Conservation (phyloP, 2,329 filamentous ascomycete genomes). For the Fusarium sp. region DNA sequence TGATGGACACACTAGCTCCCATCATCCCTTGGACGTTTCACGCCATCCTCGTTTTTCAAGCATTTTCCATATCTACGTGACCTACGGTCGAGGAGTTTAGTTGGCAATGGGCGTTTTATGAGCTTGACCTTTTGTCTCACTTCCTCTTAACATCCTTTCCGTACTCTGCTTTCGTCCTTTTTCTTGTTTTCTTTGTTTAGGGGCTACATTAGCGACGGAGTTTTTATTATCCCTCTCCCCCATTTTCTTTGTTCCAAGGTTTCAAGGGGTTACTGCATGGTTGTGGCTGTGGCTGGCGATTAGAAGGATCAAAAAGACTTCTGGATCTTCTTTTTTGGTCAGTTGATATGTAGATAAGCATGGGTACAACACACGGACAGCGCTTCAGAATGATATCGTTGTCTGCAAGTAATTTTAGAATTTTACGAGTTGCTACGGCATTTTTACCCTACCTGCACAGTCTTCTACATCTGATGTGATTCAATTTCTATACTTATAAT, state of each 20-base stretch:
- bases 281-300: slow-evolving; percentile 24
- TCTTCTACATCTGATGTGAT: background rate
- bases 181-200: slow-evolving; percentile 10
- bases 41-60: background rate
- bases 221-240: slow-evolving; percentile 41
- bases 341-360: slow-evolving; percentile 30
- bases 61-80: slow-evolving; percentile 23
- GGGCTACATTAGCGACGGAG: slow-evolving; percentile 55
- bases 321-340: slow-evolving; percentile 1
- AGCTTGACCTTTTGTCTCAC: slow-evolving; percentile 16
- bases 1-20: slow-evolving; percentile 28
- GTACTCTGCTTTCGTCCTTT: slow-evolving; percentile 13
- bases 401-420: slow-evolving; percentile 36
- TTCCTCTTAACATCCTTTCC: slow-evolving; percentile 4
- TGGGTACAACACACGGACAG: slow-evolving; percentile 12
- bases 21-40: background rate
- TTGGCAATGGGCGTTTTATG: slow-evolving; percentile 34
- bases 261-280: slow-evolving; percentile 25
- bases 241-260: slow-evolving; percentile 5
- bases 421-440: slow-evolving; percentile 18
- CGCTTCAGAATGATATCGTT: slow-evolving; percentile 37
- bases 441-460: background rate
- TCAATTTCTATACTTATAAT: background rate
- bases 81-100: slow-evolving; percentile 37
- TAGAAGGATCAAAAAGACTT: slow-evolving; percentile 3